Conservation (phyloP, 1,284 basidiomycete genomes). For the Cryptococcus sp. region DNA sequence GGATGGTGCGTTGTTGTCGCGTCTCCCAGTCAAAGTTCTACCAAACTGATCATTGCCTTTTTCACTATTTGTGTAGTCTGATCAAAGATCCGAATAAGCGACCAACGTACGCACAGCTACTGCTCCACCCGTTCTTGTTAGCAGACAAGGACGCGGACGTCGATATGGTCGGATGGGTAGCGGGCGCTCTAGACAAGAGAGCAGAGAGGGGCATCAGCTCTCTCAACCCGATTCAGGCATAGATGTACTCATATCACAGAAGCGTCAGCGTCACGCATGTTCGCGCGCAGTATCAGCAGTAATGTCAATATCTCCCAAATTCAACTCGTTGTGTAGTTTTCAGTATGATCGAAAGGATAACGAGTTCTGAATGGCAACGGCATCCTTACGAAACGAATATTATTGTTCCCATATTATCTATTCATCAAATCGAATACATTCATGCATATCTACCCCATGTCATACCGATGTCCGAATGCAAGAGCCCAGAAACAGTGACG, state of each 20-base stretch:
- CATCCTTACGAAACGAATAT: too few relatives aligned
- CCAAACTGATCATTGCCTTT: background rate
- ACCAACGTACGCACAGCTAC: constrained; percentile 80
- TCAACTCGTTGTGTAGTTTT: too few relatives aligned
- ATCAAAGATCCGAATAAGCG: constrained; percentile 74
- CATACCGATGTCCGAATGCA: too few relatives aligned
- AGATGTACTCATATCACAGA: background rate
- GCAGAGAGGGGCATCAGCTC: constrained; percentile 40
- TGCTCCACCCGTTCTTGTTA: constrained; percentile 73
- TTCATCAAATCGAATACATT: too few relatives aligned
- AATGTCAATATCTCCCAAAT: too few relatives aligned
- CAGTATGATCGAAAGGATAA: too few relatives aligned
- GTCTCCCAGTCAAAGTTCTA: background rate
- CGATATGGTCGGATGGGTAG: constrained; percentile 82
- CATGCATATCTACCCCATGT: too few relatives aligned
- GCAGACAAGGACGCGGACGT: constrained; percentile 63
- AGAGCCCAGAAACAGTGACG: too few relatives aligned
- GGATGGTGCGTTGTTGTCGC: constrained; percentile 53
- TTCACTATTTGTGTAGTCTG: constrained; percentile 58
- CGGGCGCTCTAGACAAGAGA: constrained; percentile 61
- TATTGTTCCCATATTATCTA: too few relatives aligned
- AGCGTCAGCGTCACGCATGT: too few relatives aligned
- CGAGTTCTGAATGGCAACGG: too few relatives aligned
- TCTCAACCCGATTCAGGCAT: constrained; percentile 34
- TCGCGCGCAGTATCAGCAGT: too few relatives aligned